Base-by-base conservation (phyloP, 768 basidiomycete genomes). In the Gymnopilus dilepis region DNA sequence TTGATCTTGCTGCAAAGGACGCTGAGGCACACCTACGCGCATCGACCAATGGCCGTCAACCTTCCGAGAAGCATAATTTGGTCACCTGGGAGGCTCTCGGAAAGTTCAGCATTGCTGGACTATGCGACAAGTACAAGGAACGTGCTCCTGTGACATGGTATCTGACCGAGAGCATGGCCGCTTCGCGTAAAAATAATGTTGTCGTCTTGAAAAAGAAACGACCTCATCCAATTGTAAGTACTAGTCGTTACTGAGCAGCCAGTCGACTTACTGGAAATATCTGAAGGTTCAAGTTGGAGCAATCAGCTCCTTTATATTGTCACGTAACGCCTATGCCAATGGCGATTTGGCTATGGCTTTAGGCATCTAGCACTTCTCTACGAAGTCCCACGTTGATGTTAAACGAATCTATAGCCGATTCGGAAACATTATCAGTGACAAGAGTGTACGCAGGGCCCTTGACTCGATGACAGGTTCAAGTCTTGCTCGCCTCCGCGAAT, bases 391-490 rank as follows among this genome's bases (percentile, higher is more conserved):
- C 11, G 22, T 45, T 4, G 43, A 45, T 19, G n/a, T 50, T 3
- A 50, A 50, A n/a, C 26, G n/a, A 4, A 54, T 67, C 3, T 65
- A 62, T 30, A 62, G 64, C 41, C 59, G 66, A 1, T 63, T 72
- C 19, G 68, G 71, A 13, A 56, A 60, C 22, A 34, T 45, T 28
- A 64, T 72, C 15, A 38, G 52, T 26, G 68, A 72, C 30, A 63
- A 56, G 5, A 67, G 67, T 1, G 51, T 62, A 9, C 62, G 63
- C 1, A 51, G 58, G 7, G 68, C 62, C 0, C 63, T 70, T 1
- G 61, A 67, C 21, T 54, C 67, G 0, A 42, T 70, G 24, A 47
- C 71, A 5, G 58, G 38, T 12, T 58, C 61, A 12, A 52, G 59
- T 33, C 47, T 65, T 17, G 15, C 26, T 6, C 6, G 6, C 12